Percentiles rank a stretch among this genome's conserved stretches.
Conservation (phyloP, 1,284 basidiomycete genomes). For the Malassezia pachydermatis region DNA sequence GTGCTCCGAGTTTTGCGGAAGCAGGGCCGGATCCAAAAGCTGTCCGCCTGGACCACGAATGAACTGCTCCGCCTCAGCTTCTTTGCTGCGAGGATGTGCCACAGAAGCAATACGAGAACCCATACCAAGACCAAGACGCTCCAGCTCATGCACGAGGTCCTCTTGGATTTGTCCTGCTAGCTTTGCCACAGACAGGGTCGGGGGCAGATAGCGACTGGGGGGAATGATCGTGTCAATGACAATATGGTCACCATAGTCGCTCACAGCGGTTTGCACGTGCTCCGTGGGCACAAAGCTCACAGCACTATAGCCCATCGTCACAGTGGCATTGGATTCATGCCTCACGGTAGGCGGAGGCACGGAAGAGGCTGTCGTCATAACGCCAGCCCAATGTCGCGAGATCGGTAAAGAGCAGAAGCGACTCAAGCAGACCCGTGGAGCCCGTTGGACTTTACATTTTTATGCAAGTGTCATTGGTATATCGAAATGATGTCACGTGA, state of each 20-base stretch:
- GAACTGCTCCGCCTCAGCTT: constrained; percentile 17
- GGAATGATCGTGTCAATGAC: constrained; percentile 34
- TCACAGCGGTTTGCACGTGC: constrained; percentile 28
- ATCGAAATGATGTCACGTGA: too few relatives aligned
- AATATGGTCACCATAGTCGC: constrained; percentile 21
- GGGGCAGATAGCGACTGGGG: constrained; percentile 19
- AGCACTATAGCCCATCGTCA: constrained; percentile 15
- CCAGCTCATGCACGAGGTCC: constrained; percentile 13
- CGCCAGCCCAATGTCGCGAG: too few relatives aligned
- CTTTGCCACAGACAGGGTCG: constrained; percentile 13
- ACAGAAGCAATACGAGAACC: constrained; percentile 13
- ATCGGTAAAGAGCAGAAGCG: too few relatives aligned
- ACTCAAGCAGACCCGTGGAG: too few relatives aligned
- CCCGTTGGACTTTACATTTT: too few relatives aligned
- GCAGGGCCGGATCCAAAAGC: constrained; percentile 8
- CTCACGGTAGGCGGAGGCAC: constrained; percentile 9
- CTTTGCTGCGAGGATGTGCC: constrained; percentile 16
- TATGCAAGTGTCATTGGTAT: too few relatives aligned
- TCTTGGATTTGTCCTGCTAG: constrained; percentile 13
- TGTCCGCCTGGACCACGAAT: constrained; percentile 1
- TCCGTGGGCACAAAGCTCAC: constrained; percentile 31
- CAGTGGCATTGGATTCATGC: constrained; percentile 9
- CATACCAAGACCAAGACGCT: constrained; percentile 7
- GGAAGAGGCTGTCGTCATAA: neutral
- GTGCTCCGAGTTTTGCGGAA: neutral